Evolutionary conservation across 2,329 filamentous ascomycete genomes (phyloP), one percentile per base, ranked within the genome.

Genomic region (Aspergillus fumigatiaffinis): DNA sequence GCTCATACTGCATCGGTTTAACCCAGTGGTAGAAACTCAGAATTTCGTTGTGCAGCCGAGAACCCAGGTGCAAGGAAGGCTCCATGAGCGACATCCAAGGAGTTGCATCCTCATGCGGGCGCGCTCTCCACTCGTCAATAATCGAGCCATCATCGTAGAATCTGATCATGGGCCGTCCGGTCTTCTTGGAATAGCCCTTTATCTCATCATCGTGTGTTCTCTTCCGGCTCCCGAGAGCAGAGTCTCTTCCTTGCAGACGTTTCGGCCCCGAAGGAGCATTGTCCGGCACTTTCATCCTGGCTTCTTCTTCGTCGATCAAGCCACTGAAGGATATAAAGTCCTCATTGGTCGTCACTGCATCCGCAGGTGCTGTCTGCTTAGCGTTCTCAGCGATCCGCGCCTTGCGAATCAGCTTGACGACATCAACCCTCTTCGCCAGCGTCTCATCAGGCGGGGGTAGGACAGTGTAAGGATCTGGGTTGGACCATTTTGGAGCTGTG

Each of bases 321-420:
- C 89, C 80, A 63, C 87, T 89, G 58, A 93, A 90, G 0, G 93
- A 95, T 55, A 99, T 96, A 70, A 97, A 97, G 64, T 99, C 93
- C 57, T 89, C 88, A 23, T 82, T 82, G 10, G 74, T 72, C 0
- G 82, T 80, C 50, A 87, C 82, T 1, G 82, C 79, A 23, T 85
- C 80, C 1, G 82, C 76, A 10, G 79, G 76, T 0, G 79, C 73
- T 29, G 82, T 79, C 26, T 79, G 76, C 9, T 76, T 69, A 5
- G 77, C 73, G 28, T 53, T 61, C 3, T 79, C 76, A 41, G 87
- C 84, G 35, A 92, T 80, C 50, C 92, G 90, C 2, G 92, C 91
- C 70, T 96, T 97, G 65, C 92, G 87, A 65, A 97, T 97, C 59
- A 96, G 76, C 68, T 95, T 90, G 38, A 97, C 90, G 42, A 97